Percentiles rank a stretch among this genome's conserved stretches.
These are phyloP conservation scores for Chiua sp. DNA, from an alignment of 1,284 basidiomycete genomes.

Conservation along the genomic window DNA sequence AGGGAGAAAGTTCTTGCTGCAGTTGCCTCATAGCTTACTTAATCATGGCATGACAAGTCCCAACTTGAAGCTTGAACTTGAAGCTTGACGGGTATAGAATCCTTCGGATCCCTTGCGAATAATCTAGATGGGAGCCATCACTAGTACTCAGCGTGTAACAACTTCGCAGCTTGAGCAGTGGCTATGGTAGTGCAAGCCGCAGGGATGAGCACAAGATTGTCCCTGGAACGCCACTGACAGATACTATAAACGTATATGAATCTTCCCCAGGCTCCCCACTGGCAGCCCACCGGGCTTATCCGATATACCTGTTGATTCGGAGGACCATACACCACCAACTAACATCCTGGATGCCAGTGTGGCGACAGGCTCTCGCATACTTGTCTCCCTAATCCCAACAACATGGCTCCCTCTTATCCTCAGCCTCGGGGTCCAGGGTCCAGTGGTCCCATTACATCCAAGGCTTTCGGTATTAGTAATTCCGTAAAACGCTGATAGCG, in stretches of 20 bases:
- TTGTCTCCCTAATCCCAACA: constrained; percentile 24
- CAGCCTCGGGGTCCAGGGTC: constrained; percentile 23
- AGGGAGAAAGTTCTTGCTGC: too few relatives aligned
- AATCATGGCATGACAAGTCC: too few relatives aligned
- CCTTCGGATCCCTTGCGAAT: too few relatives aligned
- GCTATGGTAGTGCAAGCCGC: constrained; percentile 56
- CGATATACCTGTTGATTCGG: constrained; percentile 22
- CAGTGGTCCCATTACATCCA: constrained; percentile 46
- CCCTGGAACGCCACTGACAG: constrained; percentile 23
- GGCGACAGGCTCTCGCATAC: constrained; percentile 26
- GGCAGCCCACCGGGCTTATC: constrained; percentile 26
- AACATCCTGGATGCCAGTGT: constrained; percentile 18
- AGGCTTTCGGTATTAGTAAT: too few relatives aligned
- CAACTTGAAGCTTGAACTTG: too few relatives aligned
- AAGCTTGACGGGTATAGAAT: too few relatives aligned
- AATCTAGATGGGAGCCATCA: constrained; percentile 27
- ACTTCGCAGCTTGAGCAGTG: constrained; percentile 38
- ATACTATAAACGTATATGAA: too few relatives aligned
- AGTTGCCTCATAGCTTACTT: too few relatives aligned
- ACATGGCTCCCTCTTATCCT: constrained; percentile 24
- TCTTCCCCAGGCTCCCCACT: constrained; percentile 27
- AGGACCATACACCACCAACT: constrained; percentile 26
- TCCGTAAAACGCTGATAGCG: too few relatives aligned
- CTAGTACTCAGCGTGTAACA: constrained; percentile 14
- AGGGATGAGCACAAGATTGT: constrained; percentile 52